Base-by-base conservation (phyloP, 179 eudicot species). In the Gypsophila paniculata region DNA sequence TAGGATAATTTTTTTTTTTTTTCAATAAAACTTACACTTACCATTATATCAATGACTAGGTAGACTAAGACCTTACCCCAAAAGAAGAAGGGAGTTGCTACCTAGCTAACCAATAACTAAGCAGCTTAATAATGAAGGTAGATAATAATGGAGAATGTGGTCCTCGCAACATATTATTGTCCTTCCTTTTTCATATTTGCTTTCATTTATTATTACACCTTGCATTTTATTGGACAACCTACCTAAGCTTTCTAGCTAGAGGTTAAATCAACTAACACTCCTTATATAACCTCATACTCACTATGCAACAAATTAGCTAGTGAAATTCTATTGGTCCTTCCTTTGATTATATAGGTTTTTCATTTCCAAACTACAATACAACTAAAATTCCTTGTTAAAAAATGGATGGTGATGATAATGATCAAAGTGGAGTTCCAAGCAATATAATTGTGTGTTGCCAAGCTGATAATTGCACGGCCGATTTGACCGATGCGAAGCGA, bases 391-490 rank as follows among this genome's bases (percentile, higher is more conserved):
- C 15, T n/a, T 23, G 34, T 12, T n/a, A n/a, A 57, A 54, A 12
- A 49, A 79, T 80, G 82, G 82, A 80, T 18, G 76, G 60, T n/a
- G 48, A 76, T 63, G 51, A 61, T 6, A 38, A 66, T 66, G 77
- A 80, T 34, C 48, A 46, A 25, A 46, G 66, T 39, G 76, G 79
- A 62, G 75, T 1, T 15, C 18, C 44, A 29, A 76, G 8, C 68
- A 63, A 18, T 29, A 51, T 15, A 15, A 64, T 78, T 26, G 79
- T 83, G 34, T 81, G 81, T 48, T 83, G 86, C 46, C 84, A 81
- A 74, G 84, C 84, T 3, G 86, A 83, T 69, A 74, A 76, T 60
- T 83, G 86, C 77, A 78, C 84, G 65, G 82, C 86, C 0, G 86
- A 83, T 69, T 76, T 83, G 26, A 81, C 84, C 55, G 78, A 83